Base-by-base conservation (phyloP, 2,329 filamentous ascomycete genomes). In the Corinectria fuckeliana region DNA sequence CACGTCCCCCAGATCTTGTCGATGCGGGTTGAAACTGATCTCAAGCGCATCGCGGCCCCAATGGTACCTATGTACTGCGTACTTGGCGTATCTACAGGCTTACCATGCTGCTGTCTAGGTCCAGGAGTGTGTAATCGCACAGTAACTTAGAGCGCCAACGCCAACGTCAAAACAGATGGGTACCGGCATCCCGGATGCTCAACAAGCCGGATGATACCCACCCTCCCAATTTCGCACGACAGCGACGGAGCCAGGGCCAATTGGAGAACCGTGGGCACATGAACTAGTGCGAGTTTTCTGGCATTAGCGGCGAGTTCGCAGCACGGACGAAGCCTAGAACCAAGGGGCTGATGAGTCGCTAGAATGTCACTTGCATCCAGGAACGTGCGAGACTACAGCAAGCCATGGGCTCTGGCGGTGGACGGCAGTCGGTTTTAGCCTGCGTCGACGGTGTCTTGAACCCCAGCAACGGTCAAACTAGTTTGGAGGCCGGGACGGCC, bases 361-460 rank as follows among this genome's bases (percentile, higher is more conserved):
- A 60, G 62, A 56, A 59, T 67, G 65, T 68, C 66, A 67, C 69
- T 67, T 63, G 63, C 64, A 69, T 70, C 61, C 69, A 72, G 69
- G 69, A 72, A 72, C 69, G 68, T 68, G 69, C 64, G 54, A 71
- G 60, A 59, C 69, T 72, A 72, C 64, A 61, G 68, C 68, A 72
- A 71, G 69, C 69, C 67, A 70, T 71, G 52, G 50, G 62, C 48
- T 61, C 56, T 65, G 68, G 68, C 60, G 56, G 65, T 67, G 56
- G 63, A 63, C 66, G 68, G 68, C 65, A 67, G 68, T 70, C 61
- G 47, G 52, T 51, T 53, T 64, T 70, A 70, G 63, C 56, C 60
- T 61, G 59, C 49, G 53, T 61, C 61, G 67, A 64, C 62, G 61
- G 69, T 67, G 66, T 70, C 65, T 65, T 65, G 58, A 64, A 65